phyloP scores from a whole-genome alignment of 2,329 filamentous ascomycete species.

The Colletotrichum caudatum region DNA sequence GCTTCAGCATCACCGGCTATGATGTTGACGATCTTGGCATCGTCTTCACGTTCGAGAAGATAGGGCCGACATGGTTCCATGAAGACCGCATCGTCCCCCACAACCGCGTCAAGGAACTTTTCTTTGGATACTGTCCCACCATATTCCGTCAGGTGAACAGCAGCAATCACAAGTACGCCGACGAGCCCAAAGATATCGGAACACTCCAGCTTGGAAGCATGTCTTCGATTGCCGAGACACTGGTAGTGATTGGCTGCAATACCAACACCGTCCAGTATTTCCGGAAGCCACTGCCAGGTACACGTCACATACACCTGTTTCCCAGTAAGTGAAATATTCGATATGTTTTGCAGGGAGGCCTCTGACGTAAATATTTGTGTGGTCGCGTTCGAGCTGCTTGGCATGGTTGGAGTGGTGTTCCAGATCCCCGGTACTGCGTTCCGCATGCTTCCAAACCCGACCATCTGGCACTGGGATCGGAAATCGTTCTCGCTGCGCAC shows the following conservation, averaged over 20 bases:
- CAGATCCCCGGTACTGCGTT: constrained; percentile 54
- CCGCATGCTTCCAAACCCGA: constrained; percentile 59
- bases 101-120: constrained; percentile 53
- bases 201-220: constrained; percentile 42
- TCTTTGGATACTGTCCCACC: constrained; percentile 56
- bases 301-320: constrained; percentile 44
- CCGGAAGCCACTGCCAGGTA: constrained; percentile 41
- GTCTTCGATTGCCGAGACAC: constrained; percentile 52
- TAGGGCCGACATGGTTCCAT: constrained; percentile 51
- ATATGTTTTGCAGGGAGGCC: background rate
- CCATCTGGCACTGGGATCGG: constrained; percentile 64
- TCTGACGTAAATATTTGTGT: background rate
- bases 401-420: constrained; percentile 54
- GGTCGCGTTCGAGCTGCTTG: constrained; percentile 56
- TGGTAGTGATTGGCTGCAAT: constrained; percentile 55
- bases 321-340: constrained; percentile 41
- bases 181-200: constrained; percentile 43
- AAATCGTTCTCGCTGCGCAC: constrained; percentile 59
- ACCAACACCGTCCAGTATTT: constrained; percentile 51
- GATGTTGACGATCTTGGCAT: constrained; percentile 52
- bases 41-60: constrained; percentile 55
- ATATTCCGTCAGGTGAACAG: constrained; percentile 48
- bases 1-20: constrained; percentile 50
- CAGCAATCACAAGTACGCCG: constrained; percentile 38
- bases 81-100: constrained; percentile 53